Evolutionary conservation across 352 stramenopile genomes (phyloP).

Genomic region (Thraustotheca clavata): DNA sequence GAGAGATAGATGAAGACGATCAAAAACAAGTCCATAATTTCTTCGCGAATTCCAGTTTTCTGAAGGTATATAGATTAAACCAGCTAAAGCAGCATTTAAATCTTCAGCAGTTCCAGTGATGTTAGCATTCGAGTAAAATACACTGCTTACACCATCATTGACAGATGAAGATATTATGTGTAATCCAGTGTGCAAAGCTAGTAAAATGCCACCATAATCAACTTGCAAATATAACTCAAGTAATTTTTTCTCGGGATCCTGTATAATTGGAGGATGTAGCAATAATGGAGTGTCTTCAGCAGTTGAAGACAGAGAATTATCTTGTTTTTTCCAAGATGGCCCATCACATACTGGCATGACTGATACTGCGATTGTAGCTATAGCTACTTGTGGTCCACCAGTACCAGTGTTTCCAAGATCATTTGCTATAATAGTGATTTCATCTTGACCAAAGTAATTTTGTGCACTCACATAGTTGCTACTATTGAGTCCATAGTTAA

Average conservation of each 20-base stretch:
- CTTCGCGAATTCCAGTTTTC: slow-evolving; percentile 40
- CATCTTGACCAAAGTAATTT: slow-evolving; percentile 55
- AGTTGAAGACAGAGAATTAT: slow-evolving; percentile 11
- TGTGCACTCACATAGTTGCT: slow-evolving; percentile 37
- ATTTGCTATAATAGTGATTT: slow-evolving; percentile 29
- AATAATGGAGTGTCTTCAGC: slow-evolving; percentile 39
- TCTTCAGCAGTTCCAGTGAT: slow-evolving; percentile 32
- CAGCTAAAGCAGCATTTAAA: slow-evolving; percentile 38
- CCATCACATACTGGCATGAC: slow-evolving; percentile 48
- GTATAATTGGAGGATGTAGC: slow-evolving; percentile 25
- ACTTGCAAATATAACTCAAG: slow-evolving; percentile 26
- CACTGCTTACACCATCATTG: slow-evolving; percentile 21
- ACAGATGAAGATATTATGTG: slow-evolving; percentile 21
- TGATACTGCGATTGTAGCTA: slow-evolving; percentile 29
- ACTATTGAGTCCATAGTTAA: slow-evolving; percentile 46
- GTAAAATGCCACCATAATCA: slow-evolving; percentile 43
- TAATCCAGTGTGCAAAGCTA: slow-evolving; percentile 35
- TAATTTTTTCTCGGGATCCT: slow-evolving; percentile 30
- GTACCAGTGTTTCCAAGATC: slow-evolving; percentile 10
- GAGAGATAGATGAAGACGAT: not conserved
- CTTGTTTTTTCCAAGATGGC: slow-evolving; percentile 27
- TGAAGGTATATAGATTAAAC: slow-evolving; percentile 44
- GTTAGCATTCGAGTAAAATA: slow-evolving; percentile 37
- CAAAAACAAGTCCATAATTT: not conserved
- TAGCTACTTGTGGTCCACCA: slow-evolving; percentile 5